phyloP scores from a whole-genome alignment of 2,329 filamentous ascomycete genomes.

The Talaromyces atroroseus region DNA sequence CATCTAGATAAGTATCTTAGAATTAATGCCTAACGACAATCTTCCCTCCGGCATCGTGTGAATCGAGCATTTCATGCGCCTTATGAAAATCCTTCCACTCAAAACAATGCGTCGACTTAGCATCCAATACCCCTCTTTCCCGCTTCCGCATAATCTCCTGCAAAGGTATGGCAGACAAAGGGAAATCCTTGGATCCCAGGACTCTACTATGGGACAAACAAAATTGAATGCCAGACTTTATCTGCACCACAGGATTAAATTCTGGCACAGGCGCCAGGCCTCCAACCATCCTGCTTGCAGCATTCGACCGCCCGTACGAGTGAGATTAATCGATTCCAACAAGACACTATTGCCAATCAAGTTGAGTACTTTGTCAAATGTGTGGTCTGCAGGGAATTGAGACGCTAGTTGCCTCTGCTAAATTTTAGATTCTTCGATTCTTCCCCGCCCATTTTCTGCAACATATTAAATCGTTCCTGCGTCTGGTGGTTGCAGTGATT shows the following conservation, averaged over 20 bases:
- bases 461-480: slow-evolving; percentile 22
- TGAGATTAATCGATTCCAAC: slow-evolving; percentile 35
- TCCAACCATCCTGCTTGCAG: slow-evolving; percentile 37
- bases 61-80: slow-evolving; percentile 3
- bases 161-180: slow-evolving; percentile 36
- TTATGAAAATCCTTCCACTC: neutral
- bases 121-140: slow-evolving; percentile 24
- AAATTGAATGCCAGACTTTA: slow-evolving; percentile 44
- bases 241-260: slow-evolving; percentile 48
- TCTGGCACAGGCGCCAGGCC: slow-evolving; percentile 35
- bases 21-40: neutral
- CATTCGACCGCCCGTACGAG: slow-evolving; percentile 32
- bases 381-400: neutral
- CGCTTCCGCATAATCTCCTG: slow-evolving; percentile 35
- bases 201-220: slow-evolving; percentile 41
- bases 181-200: slow-evolving; percentile 25
- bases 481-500: slow-evolving; percentile 38
- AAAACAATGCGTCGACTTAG: slow-evolving; percentile 3
- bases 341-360: slow-evolving; percentile 37
- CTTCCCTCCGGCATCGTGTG: slow-evolving; percentile 2
- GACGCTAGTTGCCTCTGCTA: slow-evolving; percentile 16
- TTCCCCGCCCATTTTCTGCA: slow-evolving; percentile 26
- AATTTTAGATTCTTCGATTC: slow-evolving; percentile 21
- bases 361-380: slow-evolving; percentile 36
- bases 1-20: too few relatives aligned